Evolutionary conservation across 2,329 filamentous ascomycete species (phyloP), one percentile per base, ranked within the genome.

Genomic region (Alternaria arbusti): DNA sequence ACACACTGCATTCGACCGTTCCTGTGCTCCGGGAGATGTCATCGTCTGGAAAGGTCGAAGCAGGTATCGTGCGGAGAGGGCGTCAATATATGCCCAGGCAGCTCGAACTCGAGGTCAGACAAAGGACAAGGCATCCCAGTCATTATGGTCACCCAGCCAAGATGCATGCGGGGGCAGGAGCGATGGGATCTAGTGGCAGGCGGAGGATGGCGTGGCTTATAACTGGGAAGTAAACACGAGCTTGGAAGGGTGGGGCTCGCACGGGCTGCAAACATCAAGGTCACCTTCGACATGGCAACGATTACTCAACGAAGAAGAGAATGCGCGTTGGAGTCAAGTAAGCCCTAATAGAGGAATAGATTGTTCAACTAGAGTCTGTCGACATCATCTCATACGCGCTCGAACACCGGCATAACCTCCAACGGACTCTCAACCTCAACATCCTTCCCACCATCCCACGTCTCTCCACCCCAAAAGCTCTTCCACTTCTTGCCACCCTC

Each of bases 391-490:
- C 17, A 65, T 1, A 46, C 44, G 46, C 70, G 64, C 22, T 76
- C 71, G 68, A 86, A 85, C 4, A 86, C 81, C 9, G 85, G 85
- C 79, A 86, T 85, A 1, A 69, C 74, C 15, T 81, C 80, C 59
- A 86, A 76, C 9, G 84, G 82, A 66, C 82, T 82, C 1, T 81
- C 76, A 4, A 83, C 77, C 45, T 81, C 77, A n/a, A 83, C 65
- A 13, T 70, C 71, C n/a, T 67, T 69, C 4, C 83, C 84, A 36
- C 83, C 83, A 13, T 79, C 69, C 66, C 76, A 78, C 1, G 67
- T 59, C 23, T 73, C 63, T 4, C 78, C 70, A 3, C 74, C 73
- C 49, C 78, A 78, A 66, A 81, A 81, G 7, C 76, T 66, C 57
- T 76, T 81, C 85, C 85, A 87, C n/a, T 68, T 78, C 5, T 73